Evolutionary conservation across 1,284 basidiomycete species (phyloP), one percentile per base, ranked within the genome.

Genomic region (Sanghuangporus baumii): DNA sequence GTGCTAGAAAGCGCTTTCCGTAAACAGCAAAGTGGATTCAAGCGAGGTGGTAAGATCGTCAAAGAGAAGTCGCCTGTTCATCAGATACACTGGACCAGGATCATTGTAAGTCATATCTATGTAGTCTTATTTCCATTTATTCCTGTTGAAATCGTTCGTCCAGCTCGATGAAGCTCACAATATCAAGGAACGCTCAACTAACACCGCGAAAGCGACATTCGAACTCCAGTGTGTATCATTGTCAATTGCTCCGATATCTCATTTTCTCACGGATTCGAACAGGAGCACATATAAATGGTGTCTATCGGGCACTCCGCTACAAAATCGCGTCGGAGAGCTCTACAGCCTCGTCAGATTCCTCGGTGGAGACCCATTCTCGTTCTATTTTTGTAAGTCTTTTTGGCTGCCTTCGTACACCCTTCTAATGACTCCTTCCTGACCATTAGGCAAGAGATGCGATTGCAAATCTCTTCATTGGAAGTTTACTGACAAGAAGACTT

Each of bases 151-250:
- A 43, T 69, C 20, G 65, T 70, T 14, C 40, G 43, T 6, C 18
- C 65, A 91, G 89, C 85, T 99, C 48, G 97, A 99, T 70, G 97
- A 99, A 77, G 96, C 96, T 6, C 97, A 99, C 75, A 98, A 97
- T 73, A 99, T 97, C 79, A 96, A 96, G 73, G 96, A 99, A 73
- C 86, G 97, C 14, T 78, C 87, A 1, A 96, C 94, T 1, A 98
- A 98, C 72, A 98, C 96, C 0, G 96, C 97, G 1, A 98, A 98
- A 74, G 95, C 94, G 9, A 85, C 94, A 0, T 99, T 99, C 72
- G 92, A 94, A 58, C 79, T 99, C 4, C 76, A 89, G 68, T 65
- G 2, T 5, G 60, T 38, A 14, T 37, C 16, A 55, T 31, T 18
- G 41, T 38, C 37, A 31, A 1, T n/a, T 38, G 7, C 23, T 26